phyloP scores from a whole-genome alignment of 805 yeast species.

The Wickerhamiella spandovensis region DNA sequence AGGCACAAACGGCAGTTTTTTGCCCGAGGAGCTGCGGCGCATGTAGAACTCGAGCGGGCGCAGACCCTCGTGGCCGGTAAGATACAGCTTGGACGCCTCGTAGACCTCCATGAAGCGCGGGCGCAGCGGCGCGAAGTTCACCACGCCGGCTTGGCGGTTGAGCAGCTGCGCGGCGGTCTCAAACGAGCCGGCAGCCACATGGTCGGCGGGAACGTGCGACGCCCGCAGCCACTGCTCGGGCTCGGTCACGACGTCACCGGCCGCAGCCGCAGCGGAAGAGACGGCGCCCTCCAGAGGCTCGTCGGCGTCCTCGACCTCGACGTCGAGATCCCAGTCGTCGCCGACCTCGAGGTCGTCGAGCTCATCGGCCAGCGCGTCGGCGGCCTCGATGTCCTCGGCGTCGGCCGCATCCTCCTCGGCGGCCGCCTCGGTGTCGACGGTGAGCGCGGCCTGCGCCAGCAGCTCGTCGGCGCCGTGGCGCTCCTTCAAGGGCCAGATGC shows the following conservation, averaged over 20 bases:
- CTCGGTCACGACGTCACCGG: slow-evolving; percentile 39
- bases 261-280: slow-evolving; percentile 25
- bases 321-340: slow-evolving; percentile 58
- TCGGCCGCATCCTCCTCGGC: slow-evolving; percentile 18
- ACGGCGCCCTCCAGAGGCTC: slow-evolving; percentile 29
- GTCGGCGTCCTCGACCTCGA: slow-evolving; percentile 53
- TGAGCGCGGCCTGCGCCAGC: slow-evolving; percentile 14
- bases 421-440: slow-evolving; percentile 13
- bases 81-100: slow-evolving; percentile 59
- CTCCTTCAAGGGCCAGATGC: slow-evolving; percentile 73
- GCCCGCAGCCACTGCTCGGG: slow-evolving; percentile 72
- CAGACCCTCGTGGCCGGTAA: slow-evolving; percentile 62
- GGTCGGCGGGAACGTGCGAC: slow-evolving; percentile 80
- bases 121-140: slow-evolving; percentile 77
- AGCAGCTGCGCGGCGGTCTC: slow-evolving; percentile 91
- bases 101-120: slow-evolving; percentile 72
- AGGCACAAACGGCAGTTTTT: slow-evolving; percentile 56
- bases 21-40: slow-evolving; percentile 30
- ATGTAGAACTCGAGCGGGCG: slow-evolving; percentile 58
- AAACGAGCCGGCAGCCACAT: slow-evolving; percentile 91
- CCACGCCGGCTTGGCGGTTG: slow-evolving; percentile 78
- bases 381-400: slow-evolving; percentile 20
- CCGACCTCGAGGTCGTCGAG: slow-evolving; percentile 33
- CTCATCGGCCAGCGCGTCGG: slow-evolving; percentile 31
- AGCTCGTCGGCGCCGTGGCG: slow-evolving; percentile 24